Percentiles rank a stretch among this genome's conserved stretches.
Evolutionary conservation across 176 grass and related monocot species (phyloP).

Genomic region (Hsuehochloa calcarea): DNA sequence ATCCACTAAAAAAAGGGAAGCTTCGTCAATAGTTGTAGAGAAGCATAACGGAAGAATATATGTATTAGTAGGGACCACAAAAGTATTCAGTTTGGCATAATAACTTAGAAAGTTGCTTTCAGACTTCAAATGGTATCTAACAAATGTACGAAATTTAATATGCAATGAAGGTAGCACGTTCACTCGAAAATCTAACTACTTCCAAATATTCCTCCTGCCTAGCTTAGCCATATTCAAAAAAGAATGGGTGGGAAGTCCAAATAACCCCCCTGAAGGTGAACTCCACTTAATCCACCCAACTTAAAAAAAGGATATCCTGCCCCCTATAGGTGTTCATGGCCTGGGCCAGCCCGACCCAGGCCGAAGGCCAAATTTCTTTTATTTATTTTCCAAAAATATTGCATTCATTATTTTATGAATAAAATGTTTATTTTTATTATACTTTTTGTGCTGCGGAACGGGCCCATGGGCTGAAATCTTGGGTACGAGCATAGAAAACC

Average conservation of each 20-base stretch:
- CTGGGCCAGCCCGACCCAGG: too few relatives aligned
- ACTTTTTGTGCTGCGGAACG: not conserved
- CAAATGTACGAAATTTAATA: conserved; percentile 16
- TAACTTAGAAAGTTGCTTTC: conserved; percentile 12
- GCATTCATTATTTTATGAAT: not conserved
- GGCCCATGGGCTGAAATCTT: not conserved
- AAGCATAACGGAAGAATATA: conserved; percentile 1
- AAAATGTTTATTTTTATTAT: not conserved
- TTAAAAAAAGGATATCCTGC: not conserved
- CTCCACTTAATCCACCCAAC: conserved; percentile 3
- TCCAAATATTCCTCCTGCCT: not conserved
- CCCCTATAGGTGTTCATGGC: not conserved
- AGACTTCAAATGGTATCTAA: not conserved
- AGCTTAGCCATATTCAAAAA: not conserved
- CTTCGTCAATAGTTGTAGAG: not conserved
- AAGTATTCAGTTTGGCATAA: not conserved
- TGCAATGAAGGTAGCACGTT: conserved; percentile 15
- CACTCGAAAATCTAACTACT: not conserved
- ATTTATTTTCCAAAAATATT: not conserved
- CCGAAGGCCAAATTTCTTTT: not conserved
- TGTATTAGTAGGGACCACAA: not conserved
- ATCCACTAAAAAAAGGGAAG: conserved; percentile 69
- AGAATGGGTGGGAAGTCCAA: too few relatives aligned
- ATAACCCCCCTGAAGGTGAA: not conserved
- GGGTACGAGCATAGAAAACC: not conserved